Conservation (phyloP, 257 asterid species). For the Rubia yunnanensis region DNA sequence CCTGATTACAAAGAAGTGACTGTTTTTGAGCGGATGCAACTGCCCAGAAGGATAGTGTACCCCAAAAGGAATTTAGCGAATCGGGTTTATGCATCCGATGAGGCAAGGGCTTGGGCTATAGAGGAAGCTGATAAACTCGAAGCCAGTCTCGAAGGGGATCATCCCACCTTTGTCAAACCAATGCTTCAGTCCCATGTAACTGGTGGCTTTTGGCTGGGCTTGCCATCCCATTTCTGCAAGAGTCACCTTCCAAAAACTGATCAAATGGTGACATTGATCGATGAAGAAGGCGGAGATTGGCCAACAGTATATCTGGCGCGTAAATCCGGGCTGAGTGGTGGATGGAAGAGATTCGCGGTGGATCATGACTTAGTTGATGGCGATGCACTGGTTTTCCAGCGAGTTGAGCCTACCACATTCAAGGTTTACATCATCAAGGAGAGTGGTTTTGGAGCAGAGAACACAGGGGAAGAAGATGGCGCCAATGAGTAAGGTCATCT, state of each 20-base stretch:
- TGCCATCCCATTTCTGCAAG: constrained; percentile 53
- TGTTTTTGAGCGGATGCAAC: background rate
- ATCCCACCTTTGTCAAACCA: background rate
- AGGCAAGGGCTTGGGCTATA: background rate
- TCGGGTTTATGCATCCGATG: background rate
- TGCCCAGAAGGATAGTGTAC: background rate
- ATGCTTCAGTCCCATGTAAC: background rate
- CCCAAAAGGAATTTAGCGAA: background rate
- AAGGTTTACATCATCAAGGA: constrained; percentile 37
- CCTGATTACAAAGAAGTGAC: background rate
- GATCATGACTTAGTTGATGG: constrained; percentile 85
- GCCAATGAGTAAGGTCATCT: background rate
- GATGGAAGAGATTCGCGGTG: constrained; percentile 79
- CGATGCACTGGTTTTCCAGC: constrained; percentile 71
- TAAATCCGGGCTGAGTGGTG: constrained; percentile 81
- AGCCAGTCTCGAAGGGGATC: background rate
- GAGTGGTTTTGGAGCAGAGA: background rate
- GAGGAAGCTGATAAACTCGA: background rate
- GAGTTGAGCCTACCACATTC: constrained; percentile 41
- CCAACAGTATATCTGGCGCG: constrained; percentile 56
- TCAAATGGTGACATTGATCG: constrained; percentile 44
- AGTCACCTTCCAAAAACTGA: constrained; percentile 48
- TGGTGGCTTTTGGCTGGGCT: constrained; percentile 27
- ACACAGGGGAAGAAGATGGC: background rate
- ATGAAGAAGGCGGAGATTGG: constrained; percentile 68